A percentile compares a stretch with the other conserved stretches of the same genome.
These are phyloP conservation scores for Calophaca sinica DNA, from an alignment of 306 rosid species.

Conservation along the genomic window DNA sequence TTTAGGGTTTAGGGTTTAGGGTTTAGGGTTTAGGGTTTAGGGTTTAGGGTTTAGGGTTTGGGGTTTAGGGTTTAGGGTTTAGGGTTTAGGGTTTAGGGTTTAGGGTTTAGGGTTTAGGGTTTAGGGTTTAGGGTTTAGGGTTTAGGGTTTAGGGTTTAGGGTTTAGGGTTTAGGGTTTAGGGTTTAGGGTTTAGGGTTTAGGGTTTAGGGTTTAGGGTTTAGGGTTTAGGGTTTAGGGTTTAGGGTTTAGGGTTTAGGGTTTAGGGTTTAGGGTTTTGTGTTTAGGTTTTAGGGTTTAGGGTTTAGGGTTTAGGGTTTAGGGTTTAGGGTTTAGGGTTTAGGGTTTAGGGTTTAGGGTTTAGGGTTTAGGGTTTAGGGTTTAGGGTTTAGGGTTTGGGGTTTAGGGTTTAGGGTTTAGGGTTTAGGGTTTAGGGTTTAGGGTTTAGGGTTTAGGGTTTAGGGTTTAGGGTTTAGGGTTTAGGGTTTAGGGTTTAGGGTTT, in stretches of 20 bases:
- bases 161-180: neutral
- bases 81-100: neutral
- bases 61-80: neutral
- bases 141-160: neutral
- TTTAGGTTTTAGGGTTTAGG: neutral
- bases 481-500: neutral
- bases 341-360: neutral
- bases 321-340: conserved; percentile 8
- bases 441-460: neutral
- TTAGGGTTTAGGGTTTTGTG: neutral
- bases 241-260: neutral
- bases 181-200: neutral
- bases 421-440: neutral
- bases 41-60: neutral
- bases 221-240: neutral
- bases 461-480: neutral
- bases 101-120: neutral
- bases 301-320: neutral
- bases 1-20: conserved; percentile 1
- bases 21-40: neutral
- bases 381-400: conserved; percentile 9
- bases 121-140: neutral
- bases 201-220: neutral
- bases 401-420: conserved; percentile 14
- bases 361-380: neutral